Conservation (phyloP, 805 yeast genomes). For the Debaryomyces hansenii region DNA sequence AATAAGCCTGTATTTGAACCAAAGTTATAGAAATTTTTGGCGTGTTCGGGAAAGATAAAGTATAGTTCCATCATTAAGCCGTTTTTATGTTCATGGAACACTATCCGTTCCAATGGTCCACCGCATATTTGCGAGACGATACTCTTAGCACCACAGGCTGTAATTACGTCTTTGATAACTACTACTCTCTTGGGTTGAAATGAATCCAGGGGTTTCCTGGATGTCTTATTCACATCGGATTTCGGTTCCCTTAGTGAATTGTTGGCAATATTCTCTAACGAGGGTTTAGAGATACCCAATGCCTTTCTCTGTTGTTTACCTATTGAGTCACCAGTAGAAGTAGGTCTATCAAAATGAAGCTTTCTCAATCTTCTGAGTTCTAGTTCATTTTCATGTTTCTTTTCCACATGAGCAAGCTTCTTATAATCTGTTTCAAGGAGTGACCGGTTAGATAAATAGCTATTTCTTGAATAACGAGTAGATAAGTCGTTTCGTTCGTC, state of each 20-base stretch:
- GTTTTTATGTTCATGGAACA: constrained; percentile 17
- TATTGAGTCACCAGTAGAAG: not conserved
- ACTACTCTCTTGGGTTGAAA: constrained; percentile 24
- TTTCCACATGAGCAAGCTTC: constrained; percentile 1
- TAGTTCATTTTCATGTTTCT: constrained; percentile 4
- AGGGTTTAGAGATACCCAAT: constrained; percentile 3
- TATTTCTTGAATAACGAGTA: not conserved
- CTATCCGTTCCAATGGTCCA: constrained; percentile 64
- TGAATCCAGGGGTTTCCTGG: constrained; percentile 4
- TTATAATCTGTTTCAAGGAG: not conserved
- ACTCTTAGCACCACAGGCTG: constrained; percentile 45
- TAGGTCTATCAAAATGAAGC: not conserved
- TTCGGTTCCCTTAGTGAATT: not conserved
- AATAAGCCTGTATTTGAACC: constrained; percentile 52
- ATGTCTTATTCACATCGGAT: not conserved
- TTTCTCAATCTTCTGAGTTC: constrained; percentile 3
- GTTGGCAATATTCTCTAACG: constrained; percentile 3
- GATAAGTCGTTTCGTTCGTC: not conserved
- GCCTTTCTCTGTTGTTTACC: not conserved
- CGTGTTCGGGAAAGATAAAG: constrained; percentile 55
- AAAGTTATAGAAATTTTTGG: constrained; percentile 52
- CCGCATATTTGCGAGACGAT: constrained; percentile 60
- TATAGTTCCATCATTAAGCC: constrained; percentile 40
- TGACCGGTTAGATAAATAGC: not conserved
- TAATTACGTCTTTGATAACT: constrained; percentile 39